phyloP scores from a whole-genome alignment of 352 stramenopile genomes.

The Pythium grandisporangium region DNA sequence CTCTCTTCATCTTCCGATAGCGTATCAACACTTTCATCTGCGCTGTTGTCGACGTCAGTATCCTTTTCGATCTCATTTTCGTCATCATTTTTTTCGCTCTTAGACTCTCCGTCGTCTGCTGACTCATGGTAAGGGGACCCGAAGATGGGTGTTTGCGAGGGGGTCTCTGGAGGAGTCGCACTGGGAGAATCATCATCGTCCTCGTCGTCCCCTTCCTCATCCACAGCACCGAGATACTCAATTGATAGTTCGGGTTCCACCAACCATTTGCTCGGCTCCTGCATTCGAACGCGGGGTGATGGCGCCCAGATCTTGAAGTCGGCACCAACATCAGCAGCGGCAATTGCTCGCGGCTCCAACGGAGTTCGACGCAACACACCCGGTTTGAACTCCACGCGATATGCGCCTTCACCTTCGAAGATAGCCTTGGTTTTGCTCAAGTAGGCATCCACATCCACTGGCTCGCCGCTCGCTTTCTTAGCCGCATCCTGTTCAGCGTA shows the following conservation, averaged over 20 bases:
- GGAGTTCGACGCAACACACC: conserved; percentile 71
- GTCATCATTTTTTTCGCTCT: conserved; percentile 26
- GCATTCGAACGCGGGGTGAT: conserved; percentile 60
- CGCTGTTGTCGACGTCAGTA: conserved; percentile 10
- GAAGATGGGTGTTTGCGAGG: conserved; percentile 58
- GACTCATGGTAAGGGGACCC: conserved; percentile 47
- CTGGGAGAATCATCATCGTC: conserved; percentile 65
- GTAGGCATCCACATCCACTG: conserved; percentile 35
- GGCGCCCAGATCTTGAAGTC: conserved; percentile 75
- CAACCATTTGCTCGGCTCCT: conserved; percentile 76
- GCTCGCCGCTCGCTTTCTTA: conserved; percentile 10
- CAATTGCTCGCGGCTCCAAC: conserved; percentile 36
- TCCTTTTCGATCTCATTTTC: conserved; percentile 17
- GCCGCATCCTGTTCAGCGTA: conserved; percentile 43
- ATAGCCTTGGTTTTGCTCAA: conserved; percentile 71
- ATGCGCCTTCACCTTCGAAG: conserved; percentile 77
- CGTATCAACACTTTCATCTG: conserved; percentile 28
- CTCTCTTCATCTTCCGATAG: conserved; percentile 29
- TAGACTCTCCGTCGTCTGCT: conserved; percentile 26
- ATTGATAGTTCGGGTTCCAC: conserved; percentile 70
- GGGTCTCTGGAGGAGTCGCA: conserved; percentile 56
- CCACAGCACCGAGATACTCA: conserved; percentile 73
- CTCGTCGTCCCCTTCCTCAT: conserved; percentile 62
- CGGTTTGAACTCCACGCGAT: conserved; percentile 78
- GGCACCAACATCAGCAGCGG: conserved; percentile 21